A percentile compares a stretch with the other conserved stretches of the same genome.
Evolutionary conservation across 352 stramenopile genomes (phyloP).

Genomic region (Globisporangium nodosum): DNA sequence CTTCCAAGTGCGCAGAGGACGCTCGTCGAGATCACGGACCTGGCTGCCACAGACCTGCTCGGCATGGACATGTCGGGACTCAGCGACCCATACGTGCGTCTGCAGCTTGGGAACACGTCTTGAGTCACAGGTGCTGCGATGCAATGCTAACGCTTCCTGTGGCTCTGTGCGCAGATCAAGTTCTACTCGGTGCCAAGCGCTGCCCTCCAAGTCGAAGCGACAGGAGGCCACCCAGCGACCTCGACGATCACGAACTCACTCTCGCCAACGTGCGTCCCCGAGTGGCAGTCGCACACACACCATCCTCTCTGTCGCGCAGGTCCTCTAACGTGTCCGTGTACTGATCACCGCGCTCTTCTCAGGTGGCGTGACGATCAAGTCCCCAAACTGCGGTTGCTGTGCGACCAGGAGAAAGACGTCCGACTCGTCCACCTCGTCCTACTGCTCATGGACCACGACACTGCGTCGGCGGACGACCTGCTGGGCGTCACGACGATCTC

Average conservation of each 20-base stretch:
- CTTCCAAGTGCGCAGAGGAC: slow-evolving; percentile 25
- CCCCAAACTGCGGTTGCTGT: slow-evolving; percentile 52
- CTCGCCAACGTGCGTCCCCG: slow-evolving; percentile 36
- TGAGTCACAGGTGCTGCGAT: neutral
- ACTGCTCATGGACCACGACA: slow-evolving; percentile 80
- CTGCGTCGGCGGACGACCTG: slow-evolving; percentile 61
- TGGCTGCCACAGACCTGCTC: slow-evolving; percentile 51
- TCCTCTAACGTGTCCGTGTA: neutral
- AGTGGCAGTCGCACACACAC: too few relatives aligned
- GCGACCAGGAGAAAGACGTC: slow-evolving; percentile 44
- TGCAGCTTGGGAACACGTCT: too few relatives aligned
- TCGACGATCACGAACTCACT: slow-evolving; percentile 61
- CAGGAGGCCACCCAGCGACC: slow-evolving; percentile 46
- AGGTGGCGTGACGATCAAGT: slow-evolving; percentile 66
- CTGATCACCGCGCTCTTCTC: neutral
- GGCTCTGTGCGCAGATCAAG: slow-evolving; percentile 36
- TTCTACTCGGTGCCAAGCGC: slow-evolving; percentile 61
- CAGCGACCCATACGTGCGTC: slow-evolving; percentile 72
- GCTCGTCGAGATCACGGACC: slow-evolving; percentile 51
- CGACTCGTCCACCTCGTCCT: slow-evolving; percentile 65
- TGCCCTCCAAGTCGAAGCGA: slow-evolving; percentile 42
- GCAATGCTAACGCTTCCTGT: slow-evolving; percentile 4
- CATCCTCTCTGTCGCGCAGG: too few relatives aligned
- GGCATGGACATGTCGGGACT: slow-evolving; percentile 73
- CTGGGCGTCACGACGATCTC: slow-evolving; percentile 59